Conservation (phyloP, 371 early-diverging fungal species). For the Mortierella sp. region DNA sequence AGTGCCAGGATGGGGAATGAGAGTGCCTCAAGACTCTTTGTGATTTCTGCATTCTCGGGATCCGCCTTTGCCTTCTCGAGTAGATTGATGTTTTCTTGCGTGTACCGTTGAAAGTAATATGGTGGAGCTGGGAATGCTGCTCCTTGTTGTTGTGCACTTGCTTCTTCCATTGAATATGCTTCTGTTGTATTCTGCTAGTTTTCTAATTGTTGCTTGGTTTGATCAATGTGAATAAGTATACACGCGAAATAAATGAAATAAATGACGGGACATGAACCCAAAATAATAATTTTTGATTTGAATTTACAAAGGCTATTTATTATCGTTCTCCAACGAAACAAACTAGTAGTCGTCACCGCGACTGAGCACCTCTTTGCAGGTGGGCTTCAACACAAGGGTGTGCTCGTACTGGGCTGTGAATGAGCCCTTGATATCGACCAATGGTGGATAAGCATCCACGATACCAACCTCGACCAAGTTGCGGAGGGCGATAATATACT, state of each 20-base stretch:
- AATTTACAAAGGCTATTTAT: too few species aligned
- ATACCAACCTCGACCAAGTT: slow-evolving; percentile 90
- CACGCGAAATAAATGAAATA: neutral
- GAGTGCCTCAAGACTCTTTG: slow-evolving; percentile 59
- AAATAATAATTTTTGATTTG: neutral
- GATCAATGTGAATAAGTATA: neutral
- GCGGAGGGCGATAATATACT: slow-evolving; percentile 88
- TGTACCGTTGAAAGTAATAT: slow-evolving; percentile 73
- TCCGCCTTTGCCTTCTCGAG: slow-evolving; percentile 46
- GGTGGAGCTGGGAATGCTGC: slow-evolving; percentile 81
- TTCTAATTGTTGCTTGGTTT: neutral
- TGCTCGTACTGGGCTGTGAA: slow-evolving; percentile 99
- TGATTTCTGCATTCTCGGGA: slow-evolving; percentile 31
- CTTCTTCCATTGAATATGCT: slow-evolving; percentile 36
- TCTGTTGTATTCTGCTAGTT: neutral
- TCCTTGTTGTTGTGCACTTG: slow-evolving; percentile 59
- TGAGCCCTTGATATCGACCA: slow-evolving; percentile 91
- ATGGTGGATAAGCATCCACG: slow-evolving; percentile 95
- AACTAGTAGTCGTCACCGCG: slow-evolving; percentile 73
- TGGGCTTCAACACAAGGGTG: slow-evolving; percentile 93
- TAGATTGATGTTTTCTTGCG: slow-evolving; percentile 67
- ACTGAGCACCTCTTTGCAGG: slow-evolving; percentile 85
- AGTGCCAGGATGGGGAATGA: slow-evolving; percentile 61
- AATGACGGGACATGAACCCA: neutral
- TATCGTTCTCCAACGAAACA: too few species aligned